Base-by-base conservation (phyloP, 371 early-diverging fungal genomes). In the Polyrhizophydium stewartii region DNA sequence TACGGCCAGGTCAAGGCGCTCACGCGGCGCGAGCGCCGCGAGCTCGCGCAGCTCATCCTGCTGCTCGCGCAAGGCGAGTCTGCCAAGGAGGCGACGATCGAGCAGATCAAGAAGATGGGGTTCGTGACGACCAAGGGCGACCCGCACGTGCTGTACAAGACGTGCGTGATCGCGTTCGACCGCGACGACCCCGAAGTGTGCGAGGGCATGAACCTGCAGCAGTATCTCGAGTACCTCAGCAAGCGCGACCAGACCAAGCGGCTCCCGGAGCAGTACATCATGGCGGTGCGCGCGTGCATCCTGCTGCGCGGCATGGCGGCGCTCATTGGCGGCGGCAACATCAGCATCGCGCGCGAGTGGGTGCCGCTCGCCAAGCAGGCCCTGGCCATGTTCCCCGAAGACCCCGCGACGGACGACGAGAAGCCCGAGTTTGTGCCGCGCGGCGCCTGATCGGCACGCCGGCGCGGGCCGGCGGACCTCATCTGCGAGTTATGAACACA, bases 1-100 rank as follows among this genome's bases (percentile, higher is more conserved):
- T 67, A 60, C 45, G 68, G 68, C 1, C 68, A 67, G 35, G 61
- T 67, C 45, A 63, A 62, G 38, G n/a, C 21, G 7, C 45, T 67
- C 21, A 52, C 31, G 21, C 21, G 21, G 19, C 30, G 58, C 16
- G 60, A 63, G n/a, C 38, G 63, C 1, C 19, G n/a, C 33, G 30
- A 30, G 1, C 37, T 59, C 13, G 59, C 64, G 30, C 37, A 53
- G 10, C 17, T 67, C 19, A 38, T 63, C 13, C 21, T 63, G 16
- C 17, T 32, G 5, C 46, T 67, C 22, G 16, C 9, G 12, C 24
- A 50, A n/a, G 58, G 51, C 49, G 43, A 55, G 21, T 3, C 21
- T 7, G 45, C 41, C 7, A 58, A 62, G 40, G 55, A 62, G 19
- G 60, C 37, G 52, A 38, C 47, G 28, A 32, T 38, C 19, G 21